A percentile compares a stretch with the other conserved stretches of the same genome.
Evolutionary conservation across 2,329 filamentous ascomycete genomes (phyloP).

Genomic region (Aspergillus arachidicola): DNA sequence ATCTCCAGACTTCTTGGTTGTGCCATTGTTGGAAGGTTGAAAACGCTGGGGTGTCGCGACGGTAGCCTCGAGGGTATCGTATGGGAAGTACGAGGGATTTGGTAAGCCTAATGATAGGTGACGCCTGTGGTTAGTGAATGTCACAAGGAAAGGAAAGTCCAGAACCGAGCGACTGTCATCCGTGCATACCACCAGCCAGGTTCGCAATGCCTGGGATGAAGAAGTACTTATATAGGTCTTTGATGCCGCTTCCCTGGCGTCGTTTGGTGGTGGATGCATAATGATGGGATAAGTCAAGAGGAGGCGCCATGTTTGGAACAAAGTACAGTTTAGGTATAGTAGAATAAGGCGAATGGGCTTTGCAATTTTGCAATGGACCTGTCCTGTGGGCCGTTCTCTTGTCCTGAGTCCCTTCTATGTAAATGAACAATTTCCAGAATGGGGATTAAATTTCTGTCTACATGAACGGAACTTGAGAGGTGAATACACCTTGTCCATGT

Average conservation of each 20-base stretch:
- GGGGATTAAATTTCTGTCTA: neutral
- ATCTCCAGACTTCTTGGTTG: constrained; percentile 33
- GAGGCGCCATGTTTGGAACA: constrained; percentile 36
- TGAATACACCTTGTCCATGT: neutral
- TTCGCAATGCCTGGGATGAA: constrained; percentile 63
- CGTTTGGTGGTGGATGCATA: constrained; percentile 70
- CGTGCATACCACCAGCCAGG: constrained; percentile 57
- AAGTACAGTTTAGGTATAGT: neutral
- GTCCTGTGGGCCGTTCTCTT: neutral
- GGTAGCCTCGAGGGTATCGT: constrained; percentile 84
- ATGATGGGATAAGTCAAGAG: constrained; percentile 78
- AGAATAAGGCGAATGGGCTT: neutral
- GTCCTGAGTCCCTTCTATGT: neutral
- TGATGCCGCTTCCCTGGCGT: constrained; percentile 68
- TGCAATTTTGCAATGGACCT: neutral
- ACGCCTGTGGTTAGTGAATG: neutral
- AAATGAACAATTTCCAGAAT: neutral
- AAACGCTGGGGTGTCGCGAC: constrained; percentile 75
- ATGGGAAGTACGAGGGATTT: constrained; percentile 81
- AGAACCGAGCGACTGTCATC: neutral
- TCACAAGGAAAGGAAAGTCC: neutral
- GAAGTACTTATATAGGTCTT: constrained; percentile 86
- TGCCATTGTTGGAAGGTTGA: constrained; percentile 63
- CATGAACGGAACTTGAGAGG: neutral
- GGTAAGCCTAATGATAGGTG: constrained; percentile 65